phyloP scores from a whole-genome alignment of 1,284 basidiomycete genomes.

The Moniliophthora roreri region DNA sequence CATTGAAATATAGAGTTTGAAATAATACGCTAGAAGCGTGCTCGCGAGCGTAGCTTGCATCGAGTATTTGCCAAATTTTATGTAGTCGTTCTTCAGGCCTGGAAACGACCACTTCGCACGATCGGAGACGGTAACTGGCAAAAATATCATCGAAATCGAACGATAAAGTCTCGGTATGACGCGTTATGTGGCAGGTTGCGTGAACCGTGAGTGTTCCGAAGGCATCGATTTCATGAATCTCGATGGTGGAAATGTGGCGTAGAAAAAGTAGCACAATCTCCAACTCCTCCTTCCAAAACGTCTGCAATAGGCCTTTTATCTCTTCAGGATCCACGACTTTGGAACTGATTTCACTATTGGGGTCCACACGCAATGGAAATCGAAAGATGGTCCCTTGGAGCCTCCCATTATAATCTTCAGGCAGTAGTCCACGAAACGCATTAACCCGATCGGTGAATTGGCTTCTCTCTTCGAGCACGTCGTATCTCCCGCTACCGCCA shows the following conservation, averaged over 20 bases:
- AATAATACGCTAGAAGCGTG: constrained; percentile 24
- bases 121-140: constrained; percentile 15
- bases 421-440: constrained; percentile 31
- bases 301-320: constrained; percentile 35
- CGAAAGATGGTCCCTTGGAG: constrained; percentile 44
- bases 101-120: constrained; percentile 11
- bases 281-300: constrained; percentile 43
- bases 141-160: constrained; percentile 11
- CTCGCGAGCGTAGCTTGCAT: constrained; percentile 22
- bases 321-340: constrained; percentile 29
- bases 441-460: constrained; percentile 31
- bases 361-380: constrained; percentile 39
- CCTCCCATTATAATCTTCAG: constrained; percentile 8
- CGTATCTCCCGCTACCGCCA: constrained; percentile 28
- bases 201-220: constrained; percentile 20
- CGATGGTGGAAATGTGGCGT: constrained; percentile 34
- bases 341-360: constrained; percentile 32
- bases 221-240: constrained; percentile 35
- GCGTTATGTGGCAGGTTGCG: constrained; percentile 16
- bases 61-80: constrained; percentile 28
- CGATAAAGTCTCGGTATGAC: too few species aligned
- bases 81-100: constrained; percentile 3
- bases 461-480: constrained; percentile 23
- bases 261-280: constrained; percentile 45
- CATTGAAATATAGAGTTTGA: constrained; percentile 24